Evolutionary conservation across 2,329 filamentous ascomycete species (phyloP), one percentile per base, ranked within the genome.

Genomic region (Ophiocordyceps polyrhachis-furcata): DNA sequence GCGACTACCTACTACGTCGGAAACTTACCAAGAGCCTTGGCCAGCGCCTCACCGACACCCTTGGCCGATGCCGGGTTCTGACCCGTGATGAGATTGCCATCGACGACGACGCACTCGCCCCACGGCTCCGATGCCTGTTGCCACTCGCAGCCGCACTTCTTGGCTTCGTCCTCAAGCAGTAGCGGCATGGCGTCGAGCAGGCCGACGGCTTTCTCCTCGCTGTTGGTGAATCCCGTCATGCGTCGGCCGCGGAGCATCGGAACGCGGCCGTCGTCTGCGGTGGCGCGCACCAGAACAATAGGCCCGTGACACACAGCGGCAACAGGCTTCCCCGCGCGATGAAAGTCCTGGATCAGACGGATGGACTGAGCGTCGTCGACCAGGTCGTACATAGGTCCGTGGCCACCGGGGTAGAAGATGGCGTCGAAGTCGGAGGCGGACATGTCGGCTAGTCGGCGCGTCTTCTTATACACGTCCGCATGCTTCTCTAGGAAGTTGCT

Each of bases 221-320:
- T 74, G 40, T 83, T 70, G 58, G 70, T 57, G 58, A 82, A 83
- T 11, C 72, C 77, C 0, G 76, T 80, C 21, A 76, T 73, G 41
- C 67, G 61, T 54, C 69, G 69, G 41, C 71, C 76, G 43, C 67
- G 60, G 37, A 83, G 58, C 11, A 82, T 60, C 43, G 66, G 65
- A 49, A 65, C 62, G 31, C 74, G n/a, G 35, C 13, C 31, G 5
- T 32, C 76, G 48, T 69, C 62, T 19, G 68, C 54, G 52, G 68
- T 72, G 32, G 73, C 78, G 51, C 78, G 69, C 43, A 70, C 65
- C 15, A 84, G 64, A 13, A 71, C 80, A 4, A 72, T 73, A 2
- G 79, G 76, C 6, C 77, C 80, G 60, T 84, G 80, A 65, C 80
- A 83, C 41, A 84, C 77, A 4, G 79, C 75, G 0, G 74, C 64